These are phyloP conservation scores for Rutidosis leptorrhynchoides DNA, from an alignment of 129 eudicot genomes.

Conservation along the genomic window DNA sequence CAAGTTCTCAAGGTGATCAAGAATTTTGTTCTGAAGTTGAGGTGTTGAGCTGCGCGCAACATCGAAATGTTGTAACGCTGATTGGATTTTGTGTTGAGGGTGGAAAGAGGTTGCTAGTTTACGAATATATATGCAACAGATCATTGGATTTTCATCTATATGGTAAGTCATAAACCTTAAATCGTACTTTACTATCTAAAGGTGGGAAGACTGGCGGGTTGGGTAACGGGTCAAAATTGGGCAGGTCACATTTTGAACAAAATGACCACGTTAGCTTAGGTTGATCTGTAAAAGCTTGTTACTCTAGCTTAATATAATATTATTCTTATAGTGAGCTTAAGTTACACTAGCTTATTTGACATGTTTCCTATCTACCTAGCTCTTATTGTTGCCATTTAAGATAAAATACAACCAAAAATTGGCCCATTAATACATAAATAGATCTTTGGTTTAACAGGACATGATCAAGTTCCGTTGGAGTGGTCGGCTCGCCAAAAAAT, in stretches of 20 bases:
- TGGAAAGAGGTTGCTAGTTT: slow-evolving; percentile 80
- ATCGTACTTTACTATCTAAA: neutral
- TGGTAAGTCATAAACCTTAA: slow-evolving; percentile 39
- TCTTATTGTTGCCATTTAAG: neutral
- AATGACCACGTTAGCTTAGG: neutral
- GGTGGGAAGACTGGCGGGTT: neutral
- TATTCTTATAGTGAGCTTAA: no score
- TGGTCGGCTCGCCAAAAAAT: slow-evolving; percentile 91
- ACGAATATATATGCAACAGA: slow-evolving; percentile 86
- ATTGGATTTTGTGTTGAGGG: slow-evolving; percentile 94
- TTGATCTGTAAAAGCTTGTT: neutral
- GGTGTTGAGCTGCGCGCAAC: slow-evolving; percentile 95
- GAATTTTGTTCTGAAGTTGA: slow-evolving; percentile 97
- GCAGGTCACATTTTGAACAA: neutral
- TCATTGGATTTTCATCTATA: slow-evolving; percentile 92
- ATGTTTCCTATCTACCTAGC: neutral
- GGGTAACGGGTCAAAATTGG: neutral
- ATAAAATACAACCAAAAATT: neutral
- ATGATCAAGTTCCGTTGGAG: slow-evolving; percentile 52
- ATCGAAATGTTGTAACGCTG: slow-evolving; percentile 90
- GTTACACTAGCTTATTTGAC: neutral
- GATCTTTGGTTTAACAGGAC: slow-evolving; percentile 41
- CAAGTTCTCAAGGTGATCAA: slow-evolving; percentile 94
- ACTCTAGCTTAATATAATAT: neutral
- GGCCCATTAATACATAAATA: neutral